Evolutionary conservation across 345 rosid species (phyloP).

Genomic region (Eucalyptus pauciflora): DNA sequence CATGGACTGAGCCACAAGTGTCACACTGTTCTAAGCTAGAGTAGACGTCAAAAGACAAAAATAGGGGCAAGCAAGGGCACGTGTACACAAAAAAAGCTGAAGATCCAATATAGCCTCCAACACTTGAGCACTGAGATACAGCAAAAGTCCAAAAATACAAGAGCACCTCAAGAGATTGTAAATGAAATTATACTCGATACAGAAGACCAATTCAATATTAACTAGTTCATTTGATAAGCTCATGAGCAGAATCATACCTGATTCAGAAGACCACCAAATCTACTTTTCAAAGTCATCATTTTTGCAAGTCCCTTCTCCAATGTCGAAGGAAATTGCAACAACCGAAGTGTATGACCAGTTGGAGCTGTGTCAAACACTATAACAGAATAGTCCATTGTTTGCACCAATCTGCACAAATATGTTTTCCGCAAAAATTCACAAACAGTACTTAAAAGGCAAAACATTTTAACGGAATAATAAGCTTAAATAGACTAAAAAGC

Average conservation of each 20-base stretch:
- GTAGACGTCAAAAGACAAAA: neutral
- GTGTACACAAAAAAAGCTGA: neutral
- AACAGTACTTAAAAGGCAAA: neutral
- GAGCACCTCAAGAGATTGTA: neutral
- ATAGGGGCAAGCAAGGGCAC: neutral
- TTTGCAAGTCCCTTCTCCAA: conserved; percentile 91
- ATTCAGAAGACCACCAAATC: conserved; percentile 84
- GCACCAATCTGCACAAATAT: conserved; percentile 67
- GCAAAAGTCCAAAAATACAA: neutral
- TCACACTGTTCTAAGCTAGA: neutral
- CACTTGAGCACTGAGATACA: neutral
- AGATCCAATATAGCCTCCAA: neutral
- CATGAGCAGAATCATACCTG: conserved; percentile 45
- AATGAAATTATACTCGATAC: neutral
- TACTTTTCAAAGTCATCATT: conserved; percentile 80
- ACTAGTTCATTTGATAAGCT: neutral
- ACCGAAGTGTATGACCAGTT: conserved; percentile 94
- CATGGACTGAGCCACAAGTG: neutral
- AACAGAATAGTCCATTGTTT: conserved; percentile 94
- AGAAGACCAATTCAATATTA: neutral
- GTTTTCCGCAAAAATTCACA: neutral
- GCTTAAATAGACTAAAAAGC: neutral
- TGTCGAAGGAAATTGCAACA: conserved; percentile 89
- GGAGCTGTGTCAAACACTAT: conserved; percentile 99
- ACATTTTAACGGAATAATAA: neutral